Evolutionary conservation across 2,329 filamentous ascomycete genomes (phyloP), one percentile per base, ranked within the genome.

Genomic region (Tympanopsis confertula): DNA sequence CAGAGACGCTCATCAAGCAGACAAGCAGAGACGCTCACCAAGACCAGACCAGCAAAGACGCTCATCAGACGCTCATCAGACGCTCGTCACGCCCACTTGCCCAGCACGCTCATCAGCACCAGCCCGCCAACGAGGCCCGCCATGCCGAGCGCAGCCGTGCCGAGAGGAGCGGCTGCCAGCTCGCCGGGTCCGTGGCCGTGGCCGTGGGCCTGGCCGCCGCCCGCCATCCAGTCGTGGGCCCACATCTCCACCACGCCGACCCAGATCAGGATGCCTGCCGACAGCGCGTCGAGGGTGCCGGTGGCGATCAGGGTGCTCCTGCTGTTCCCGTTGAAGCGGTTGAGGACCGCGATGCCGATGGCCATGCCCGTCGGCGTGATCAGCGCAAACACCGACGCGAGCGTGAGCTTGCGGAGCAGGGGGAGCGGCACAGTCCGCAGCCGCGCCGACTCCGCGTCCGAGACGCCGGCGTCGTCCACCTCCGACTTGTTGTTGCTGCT

Each of bases 31-130:
- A n/a, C n/a, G n/a, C n/a, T n/a, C n/a, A n/a, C n/a, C n/a, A n/a
- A n/a, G n/a, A n/a, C n/a, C n/a, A n/a, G n/a, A n/a, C n/a, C n/a
- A n/a, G n/a, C n/a, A n/a, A n/a, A n/a, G n/a, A n/a, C n/a, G n/a
- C n/a, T n/a, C n/a, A n/a, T n/a, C n/a, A n/a, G n/a, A n/a, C n/a
- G n/a, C n/a, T n/a, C n/a, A n/a, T n/a, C n/a, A n/a, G n/a, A n/a
- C n/a, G n/a, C n/a, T n/a, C n/a, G n/a, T n/a, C n/a, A 82, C 19
- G 82, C 81, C 82, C 82, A 87, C 52, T 85, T 86, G 0, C 81
- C 82, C 18, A 87, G 58, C 17, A 86, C 52, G 40, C 78, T 78
- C 82, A 87, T 86, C 29, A 83, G 44, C 0, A 70, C 62, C 62
- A 86, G 63, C 1, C 82, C 82, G 1, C 63, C 54, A 2, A 84